phyloP scores from a whole-genome alignment of 2,329 filamentous ascomycete genomes.

The Ascomycota sp. region DNA sequence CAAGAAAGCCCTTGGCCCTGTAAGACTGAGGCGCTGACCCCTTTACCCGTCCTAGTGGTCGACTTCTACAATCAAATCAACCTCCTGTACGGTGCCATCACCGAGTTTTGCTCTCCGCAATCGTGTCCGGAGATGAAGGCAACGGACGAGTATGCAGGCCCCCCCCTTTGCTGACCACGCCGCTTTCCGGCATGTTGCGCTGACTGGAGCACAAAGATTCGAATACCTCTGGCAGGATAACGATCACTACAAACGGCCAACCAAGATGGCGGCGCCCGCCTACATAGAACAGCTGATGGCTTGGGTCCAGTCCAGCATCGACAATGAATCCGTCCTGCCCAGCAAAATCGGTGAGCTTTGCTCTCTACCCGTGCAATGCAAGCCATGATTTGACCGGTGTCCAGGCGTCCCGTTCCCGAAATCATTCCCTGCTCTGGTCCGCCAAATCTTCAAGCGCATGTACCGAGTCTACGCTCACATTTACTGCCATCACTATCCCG shows the following conservation, averaged over 20 bases:
- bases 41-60: constrained; percentile 41
- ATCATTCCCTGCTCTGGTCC: constrained; percentile 66
- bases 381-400: constrained; percentile 4
- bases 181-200: not conserved
- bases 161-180: not conserved
- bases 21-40: not conserved
- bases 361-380: no score
- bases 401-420: constrained; percentile 82
- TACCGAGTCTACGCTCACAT: constrained; percentile 98
- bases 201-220: constrained; percentile 33
- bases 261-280: constrained; percentile 90
- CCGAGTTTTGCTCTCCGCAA: constrained; percentile 93
- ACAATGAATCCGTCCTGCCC: constrained; percentile 89
- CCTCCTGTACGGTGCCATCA: constrained; percentile 92
- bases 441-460: constrained; percentile 95
- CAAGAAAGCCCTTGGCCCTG: no score
- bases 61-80: constrained; percentile 99
- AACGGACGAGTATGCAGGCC: constrained; percentile 62
- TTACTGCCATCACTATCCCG: constrained; percentile 98
- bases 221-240: constrained; percentile 98
- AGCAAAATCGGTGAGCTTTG: constrained; percentile 50
- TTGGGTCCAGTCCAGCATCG: constrained; percentile 88
- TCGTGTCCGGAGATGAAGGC: constrained; percentile 99
- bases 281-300: constrained; percentile 97
- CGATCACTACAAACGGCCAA: constrained; percentile 82